Base-by-base conservation (phyloP, 257 asterid species). In the Penstemon davidsonii region DNA sequence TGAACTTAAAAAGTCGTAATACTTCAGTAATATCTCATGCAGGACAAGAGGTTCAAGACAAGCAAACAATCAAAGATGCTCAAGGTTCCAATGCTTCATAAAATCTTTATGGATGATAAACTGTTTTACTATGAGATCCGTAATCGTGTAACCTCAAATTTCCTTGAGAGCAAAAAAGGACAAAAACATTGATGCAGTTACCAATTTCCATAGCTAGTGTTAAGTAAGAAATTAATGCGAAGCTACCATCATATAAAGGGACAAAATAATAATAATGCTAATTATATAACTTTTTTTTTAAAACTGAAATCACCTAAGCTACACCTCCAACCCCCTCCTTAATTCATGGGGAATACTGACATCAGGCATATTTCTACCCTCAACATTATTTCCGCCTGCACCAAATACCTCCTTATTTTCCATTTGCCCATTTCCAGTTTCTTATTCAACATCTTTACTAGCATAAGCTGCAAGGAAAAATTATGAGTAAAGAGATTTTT, bases 21-120 rank as follows among this genome's bases (percentile, higher is more conserved):
- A 41, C 55, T 47, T 68, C 58, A 62, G 15, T 44, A 50, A 67
- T n/a, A 66, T 60, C 10, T 19, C 12, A 53, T 37, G 73, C 57
- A 55, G 50, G 58, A 68, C 37, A 49, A 49, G n/a, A 49, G 11
- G 54, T 10, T 46, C 47, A 61, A 6, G 36, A 64, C 8, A 8
- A 63, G 68, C 18, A 40, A 6, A 7, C 15, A 5, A 45, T 56
- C 6, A 25, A n/a, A 44, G 7, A 58, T 19, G 7, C 60, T 69
- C 60, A 39, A 60, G 78, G 66, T 66, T 40, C 54, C 19, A 19
- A 25, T 25, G 33, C 33, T 25, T 25, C 33, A 25, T 25, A 25
- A 25, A 25, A 25, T 25, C 33, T 25, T 25, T 25, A 25, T 25
- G 33, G 33, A 25, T 25, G 33, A 25, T 25, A 25, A 25, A 25